Evolutionary conservation across 2,329 filamentous ascomycete genomes (phyloP).

Genomic region (Mycocentrospora acerina): DNA sequence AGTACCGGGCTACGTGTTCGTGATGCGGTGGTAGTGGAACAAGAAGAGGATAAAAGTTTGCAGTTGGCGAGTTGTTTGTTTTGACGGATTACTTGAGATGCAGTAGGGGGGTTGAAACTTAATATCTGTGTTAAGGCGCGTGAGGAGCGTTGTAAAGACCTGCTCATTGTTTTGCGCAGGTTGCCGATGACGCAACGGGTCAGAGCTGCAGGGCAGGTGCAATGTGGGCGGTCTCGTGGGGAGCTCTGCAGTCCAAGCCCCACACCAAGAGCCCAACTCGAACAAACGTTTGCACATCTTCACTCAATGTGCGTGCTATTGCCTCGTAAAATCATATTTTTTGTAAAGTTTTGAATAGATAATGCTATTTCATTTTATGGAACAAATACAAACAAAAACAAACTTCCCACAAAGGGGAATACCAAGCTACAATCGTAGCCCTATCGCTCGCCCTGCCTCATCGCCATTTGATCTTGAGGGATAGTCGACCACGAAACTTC

Average conservation of each 20-base stretch:
- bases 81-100: neutral
- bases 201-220: constrained; percentile 13
- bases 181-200: constrained; percentile 28
- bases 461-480: too few relatives aligned
- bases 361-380: constrained; percentile 11
- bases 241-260: constrained; percentile 5
- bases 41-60: neutral
- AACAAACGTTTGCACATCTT: too few relatives aligned
- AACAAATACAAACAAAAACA: constrained; percentile 6
- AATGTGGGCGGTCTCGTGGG: constrained; percentile 2
- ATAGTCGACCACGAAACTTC: too few relatives aligned
- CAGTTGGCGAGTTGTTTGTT: neutral
- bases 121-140: constrained; percentile 1
- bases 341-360: constrained; percentile 1
- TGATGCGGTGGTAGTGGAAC: neutral
- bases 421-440: too few relatives aligned
- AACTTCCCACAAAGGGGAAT: too few relatives aligned
- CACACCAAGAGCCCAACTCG: constrained; percentile 1
- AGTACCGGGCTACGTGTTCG: neutral
- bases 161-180: constrained; percentile 18
- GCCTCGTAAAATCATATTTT: too few relatives aligned
- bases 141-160: constrained; percentile 9
- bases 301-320: too few relatives aligned
- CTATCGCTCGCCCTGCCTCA: too few relatives aligned
- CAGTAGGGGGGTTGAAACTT: neutral